Conservation (phyloP, 2,329 filamentous ascomycete genomes). For the Cordyceps militaris region DNA sequence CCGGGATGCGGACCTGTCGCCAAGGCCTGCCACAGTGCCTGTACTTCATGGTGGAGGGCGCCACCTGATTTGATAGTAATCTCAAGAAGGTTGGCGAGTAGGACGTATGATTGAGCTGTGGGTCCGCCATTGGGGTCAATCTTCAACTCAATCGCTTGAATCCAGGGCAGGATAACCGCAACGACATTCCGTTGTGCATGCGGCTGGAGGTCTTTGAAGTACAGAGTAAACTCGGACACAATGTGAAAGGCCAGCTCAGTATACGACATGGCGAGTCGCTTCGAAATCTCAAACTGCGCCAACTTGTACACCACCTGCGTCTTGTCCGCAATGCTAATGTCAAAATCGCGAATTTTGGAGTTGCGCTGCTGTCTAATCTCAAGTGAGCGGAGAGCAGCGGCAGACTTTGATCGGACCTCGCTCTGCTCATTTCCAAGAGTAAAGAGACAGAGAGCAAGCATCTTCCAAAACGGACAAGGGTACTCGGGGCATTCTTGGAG, state of each 20-base stretch:
- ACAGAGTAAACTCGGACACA: slow-evolving; percentile 90
- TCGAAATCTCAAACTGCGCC: slow-evolving; percentile 94
- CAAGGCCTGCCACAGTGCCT: slow-evolving; percentile 93
- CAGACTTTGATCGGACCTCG: slow-evolving; percentile 82
- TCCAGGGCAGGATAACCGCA: slow-evolving; percentile 90
- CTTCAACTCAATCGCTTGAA: slow-evolving; percentile 87
- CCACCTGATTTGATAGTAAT: slow-evolving; percentile 90
- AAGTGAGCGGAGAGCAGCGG: slow-evolving; percentile 68
- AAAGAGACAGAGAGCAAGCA: slow-evolving; percentile 81
- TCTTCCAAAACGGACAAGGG: slow-evolving; percentile 80
- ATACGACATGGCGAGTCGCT: slow-evolving; percentile 80
- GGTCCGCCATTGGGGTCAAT: slow-evolving; percentile 87
- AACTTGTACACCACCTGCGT: slow-evolving; percentile 97
- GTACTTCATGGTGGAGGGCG: slow-evolving; percentile 89
- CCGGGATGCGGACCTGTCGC: slow-evolving; percentile 87
- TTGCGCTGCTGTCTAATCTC: slow-evolving; percentile 73
- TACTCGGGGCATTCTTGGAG: slow-evolving; percentile 78
- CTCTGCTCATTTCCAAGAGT: slow-evolving; percentile 89
- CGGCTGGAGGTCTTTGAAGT: slow-evolving; percentile 81
- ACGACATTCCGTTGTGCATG: slow-evolving; percentile 89
- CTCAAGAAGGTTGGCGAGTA: slow-evolving; percentile 89
- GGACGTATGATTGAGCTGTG: slow-evolving; percentile 85
- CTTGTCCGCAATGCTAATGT: slow-evolving; percentile 97
- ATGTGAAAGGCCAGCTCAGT: slow-evolving; percentile 85
- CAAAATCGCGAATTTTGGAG: slow-evolving; percentile 92